Percentiles rank a stretch among this genome's conserved stretches.
These are phyloP conservation scores for Hanseniaspora meyeri DNA, from an alignment of 805 yeast genomes.

Conservation along the genomic window DNA sequence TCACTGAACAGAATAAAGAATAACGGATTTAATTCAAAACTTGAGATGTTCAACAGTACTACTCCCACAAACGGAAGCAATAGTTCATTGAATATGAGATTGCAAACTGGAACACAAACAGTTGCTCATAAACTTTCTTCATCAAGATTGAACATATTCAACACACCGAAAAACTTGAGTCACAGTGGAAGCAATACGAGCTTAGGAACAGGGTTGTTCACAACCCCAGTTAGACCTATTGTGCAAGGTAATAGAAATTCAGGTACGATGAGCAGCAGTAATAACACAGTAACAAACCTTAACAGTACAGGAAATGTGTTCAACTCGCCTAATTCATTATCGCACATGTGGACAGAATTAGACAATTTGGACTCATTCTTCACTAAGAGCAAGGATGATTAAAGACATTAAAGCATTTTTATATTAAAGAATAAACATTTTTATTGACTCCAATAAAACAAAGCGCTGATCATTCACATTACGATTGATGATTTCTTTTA, in stretches of 20 bases:
- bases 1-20: not conserved
- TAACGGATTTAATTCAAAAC: not conserved
- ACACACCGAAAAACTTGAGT: slow-evolving; percentile 5
- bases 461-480: too few species aligned
- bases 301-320: not conserved
- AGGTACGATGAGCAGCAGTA: not conserved
- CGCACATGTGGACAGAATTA: slow-evolving; percentile 85
- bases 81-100: slow-evolving; percentile 2
- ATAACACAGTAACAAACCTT: not conserved
- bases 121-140: slow-evolving; percentile 11
- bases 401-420: not conserved
- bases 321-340: slow-evolving; percentile 42
- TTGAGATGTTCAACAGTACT: not conserved
- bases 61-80: not conserved
- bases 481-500: too few species aligned
- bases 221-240: not conserved
- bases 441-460: not conserved
- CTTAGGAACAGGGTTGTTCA: not conserved
- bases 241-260: not conserved
- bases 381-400: slow-evolving; percentile 37
- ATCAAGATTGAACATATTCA: slow-evolving; percentile 10
- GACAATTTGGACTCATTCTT: slow-evolving; percentile 83
- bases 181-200: slow-evolving; percentile 3
- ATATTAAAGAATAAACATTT: too few species aligned
- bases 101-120: slow-evolving; percentile 6